Percentiles rank a stretch among this genome's conserved stretches.
These are phyloP conservation scores for Hypoxylon lienhwacheense DNA, from an alignment of 495 filamentous ascomycete species.

Conservation along the genomic window DNA sequence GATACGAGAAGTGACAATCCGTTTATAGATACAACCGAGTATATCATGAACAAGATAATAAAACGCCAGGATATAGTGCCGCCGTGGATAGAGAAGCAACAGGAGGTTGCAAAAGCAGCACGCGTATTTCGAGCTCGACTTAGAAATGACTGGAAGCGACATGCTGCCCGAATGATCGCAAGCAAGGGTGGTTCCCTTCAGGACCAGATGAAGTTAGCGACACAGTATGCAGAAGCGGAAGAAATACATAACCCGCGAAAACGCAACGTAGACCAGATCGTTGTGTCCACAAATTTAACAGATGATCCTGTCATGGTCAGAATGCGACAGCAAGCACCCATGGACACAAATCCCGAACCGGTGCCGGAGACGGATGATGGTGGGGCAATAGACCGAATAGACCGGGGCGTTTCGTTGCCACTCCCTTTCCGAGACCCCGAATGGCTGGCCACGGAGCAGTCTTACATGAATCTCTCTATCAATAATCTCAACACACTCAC, in stretches of 20 bases:
- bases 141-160: constrained; percentile 82
- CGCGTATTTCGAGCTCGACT: constrained; percentile 72
- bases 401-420: constrained; percentile 36
- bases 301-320: constrained; percentile 53
- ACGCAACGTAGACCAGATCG: constrained; percentile 49
- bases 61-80: constrained; percentile 86
- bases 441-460: constrained; percentile 69
- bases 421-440: constrained; percentile 64
- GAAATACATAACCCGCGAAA: constrained; percentile 54
- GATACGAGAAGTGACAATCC: constrained; percentile 84
- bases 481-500: constrained; percentile 76
- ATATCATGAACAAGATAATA: constrained; percentile 98
- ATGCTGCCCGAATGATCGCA: constrained; percentile 78
- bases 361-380: constrained; percentile 12
- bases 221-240: constrained; percentile 75
- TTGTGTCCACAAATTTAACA: constrained; percentile 51
- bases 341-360: constrained; percentile 19
- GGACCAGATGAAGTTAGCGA: constrained; percentile 71
- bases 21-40: constrained; percentile 95
- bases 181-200: constrained; percentile 78
- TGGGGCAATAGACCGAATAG: constrained; percentile 14
- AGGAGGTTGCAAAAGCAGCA: constrained; percentile 74
- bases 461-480: constrained; percentile 80
- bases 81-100: constrained; percentile 96
- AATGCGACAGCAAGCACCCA: constrained; percentile 41